Evolutionary conservation across 371 early-diverging fungal species (phyloP).

Genomic region (Mucor ambiguus): DNA sequence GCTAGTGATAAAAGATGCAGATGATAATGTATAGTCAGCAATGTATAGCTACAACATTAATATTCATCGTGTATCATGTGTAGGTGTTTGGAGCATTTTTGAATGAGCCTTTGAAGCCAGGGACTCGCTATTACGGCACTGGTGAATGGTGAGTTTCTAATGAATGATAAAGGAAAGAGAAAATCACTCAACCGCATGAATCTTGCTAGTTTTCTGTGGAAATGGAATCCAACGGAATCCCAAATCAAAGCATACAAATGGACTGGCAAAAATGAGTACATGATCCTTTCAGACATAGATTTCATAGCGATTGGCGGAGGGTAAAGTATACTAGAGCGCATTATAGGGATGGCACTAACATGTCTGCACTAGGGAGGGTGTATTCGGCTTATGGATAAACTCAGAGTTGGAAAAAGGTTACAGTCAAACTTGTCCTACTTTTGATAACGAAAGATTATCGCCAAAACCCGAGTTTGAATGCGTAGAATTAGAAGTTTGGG

Average conservation of each 20-base stretch:
- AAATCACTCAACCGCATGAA: background rate
- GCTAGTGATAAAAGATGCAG: conserved; percentile 71
- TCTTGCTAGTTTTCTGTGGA: conserved; percentile 42
- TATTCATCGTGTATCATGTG: background rate
- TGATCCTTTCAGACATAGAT: conserved; percentile 78
- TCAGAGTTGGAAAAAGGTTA: conserved; percentile 86
- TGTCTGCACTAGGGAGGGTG: conserved; percentile 62
- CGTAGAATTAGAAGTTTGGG: conserved; percentile 32
- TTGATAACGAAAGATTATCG: conserved; percentile 78
- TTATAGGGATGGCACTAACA: background rate
- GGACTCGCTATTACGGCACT: conserved; percentile 84
- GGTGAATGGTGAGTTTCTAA: conserved; percentile 77
- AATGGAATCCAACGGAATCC: conserved; percentile 24
- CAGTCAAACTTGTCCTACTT: conserved; percentile 81
- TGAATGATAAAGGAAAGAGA: background rate
- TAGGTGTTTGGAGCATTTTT: conserved; percentile 92
- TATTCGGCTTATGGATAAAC: conserved; percentile 92
- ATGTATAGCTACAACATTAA: background rate
- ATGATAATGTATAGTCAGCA: conserved; percentile 44
- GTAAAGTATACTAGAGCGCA: conserved; percentile 35
- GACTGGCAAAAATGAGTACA: conserved; percentile 90
- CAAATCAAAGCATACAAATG: conserved; percentile 70
- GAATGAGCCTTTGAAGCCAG: conserved; percentile 71
- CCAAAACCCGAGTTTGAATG: conserved; percentile 31
- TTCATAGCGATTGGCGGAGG: conserved; percentile 94